A percentile compares a stretch with the other conserved stretches of the same genome.
phyloP scores from a whole-genome alignment of 2,329 filamentous ascomycete species.

The Penicillium decumbens region DNA sequence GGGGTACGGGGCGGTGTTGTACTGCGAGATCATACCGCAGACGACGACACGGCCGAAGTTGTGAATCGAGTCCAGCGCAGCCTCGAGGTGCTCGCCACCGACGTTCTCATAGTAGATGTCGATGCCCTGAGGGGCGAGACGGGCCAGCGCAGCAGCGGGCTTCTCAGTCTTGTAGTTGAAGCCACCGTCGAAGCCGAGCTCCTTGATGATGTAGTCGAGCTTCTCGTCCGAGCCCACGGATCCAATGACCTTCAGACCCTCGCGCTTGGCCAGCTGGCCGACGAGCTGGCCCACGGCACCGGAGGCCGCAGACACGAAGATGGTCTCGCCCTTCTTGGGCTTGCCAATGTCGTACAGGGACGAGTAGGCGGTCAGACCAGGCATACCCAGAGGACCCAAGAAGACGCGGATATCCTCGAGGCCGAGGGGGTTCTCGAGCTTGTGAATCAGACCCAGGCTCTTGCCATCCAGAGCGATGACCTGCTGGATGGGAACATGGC shows the following conservation, averaged over 20 bases:
- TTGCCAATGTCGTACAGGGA: constrained; percentile 70
- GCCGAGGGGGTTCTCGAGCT: constrained; percentile 61
- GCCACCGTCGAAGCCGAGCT: constrained; percentile 65
- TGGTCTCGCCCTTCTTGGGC: constrained; percentile 72
- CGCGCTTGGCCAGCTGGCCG: constrained; percentile 75
- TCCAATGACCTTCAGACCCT: constrained; percentile 73
- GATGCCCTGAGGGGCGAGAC: constrained; percentile 70
- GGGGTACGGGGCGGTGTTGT: constrained; percentile 66
- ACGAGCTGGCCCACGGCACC: constrained; percentile 80
- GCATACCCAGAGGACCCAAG: constrained; percentile 73
- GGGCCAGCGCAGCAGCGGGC: constrained; percentile 60
- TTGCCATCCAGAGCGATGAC: constrained; percentile 57
- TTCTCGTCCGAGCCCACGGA: constrained; percentile 77
- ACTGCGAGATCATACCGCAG: constrained; percentile 69
- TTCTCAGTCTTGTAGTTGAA: constrained; percentile 89
- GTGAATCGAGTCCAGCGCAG: constrained; percentile 62
- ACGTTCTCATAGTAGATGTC: constrained; percentile 84
- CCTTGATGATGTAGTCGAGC: constrained; percentile 66
- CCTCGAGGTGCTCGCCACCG: constrained; percentile 68
- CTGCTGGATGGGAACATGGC: constrained; percentile 59
- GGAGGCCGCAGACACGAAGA: constrained; percentile 74
- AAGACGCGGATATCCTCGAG: constrained; percentile 55
- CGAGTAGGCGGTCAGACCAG: constrained; percentile 69
- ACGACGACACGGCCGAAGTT: constrained; percentile 60
- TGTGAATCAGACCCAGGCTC: constrained; percentile 44